Base-by-base conservation (phyloP, 2,329 filamentous ascomycete species). In the Chaetomium olivaceum region DNA sequence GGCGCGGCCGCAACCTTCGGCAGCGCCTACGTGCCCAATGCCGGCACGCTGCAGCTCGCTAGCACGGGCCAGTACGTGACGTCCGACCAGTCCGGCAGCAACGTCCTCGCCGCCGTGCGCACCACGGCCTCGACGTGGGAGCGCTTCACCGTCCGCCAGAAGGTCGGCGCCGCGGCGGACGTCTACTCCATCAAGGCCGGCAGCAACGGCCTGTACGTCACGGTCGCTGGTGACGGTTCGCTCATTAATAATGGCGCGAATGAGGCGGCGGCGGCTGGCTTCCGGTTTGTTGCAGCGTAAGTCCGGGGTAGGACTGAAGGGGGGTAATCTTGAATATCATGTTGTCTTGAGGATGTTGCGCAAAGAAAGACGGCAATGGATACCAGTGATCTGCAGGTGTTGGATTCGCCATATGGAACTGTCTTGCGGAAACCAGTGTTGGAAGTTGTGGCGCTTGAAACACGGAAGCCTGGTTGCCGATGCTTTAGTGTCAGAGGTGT, bases 11-110 rank as follows among this genome's bases (percentile, higher is more conserved):
- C 52, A 27, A 56, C 52, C 27, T 56, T 56, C 52, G 14, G 11
- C 27, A 56, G 52, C 52, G 52, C 52, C 11, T 56, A 56, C 52
- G 52, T 56, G 29, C 52, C 52, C 52, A 56, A 56, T 14, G 52
- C 52, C 27, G 52, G 52, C 52, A 56, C 52, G 14, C 52, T 56
- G 27, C 52, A 56, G 27, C 52, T 56, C 14, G 31, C 52, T 3
- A 33, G 52, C 52, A 56, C 52, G 14, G n/a, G n/a, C 3, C 14
- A 56, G 27, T 56, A 33, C 52, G 52, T 56, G 14, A 56, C 52
- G 14, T 21, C 52, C 27, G 52, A 56, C 31, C 29, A 33, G 52
- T 56, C 52, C 27, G 52, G 52, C 52, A 56, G 16, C 14, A 11
- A 8, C 52, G 31, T 12, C 52, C 52, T 56, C 27, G 52, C 52